Percentiles rank a stretch among this genome's conserved stretches.
These are phyloP conservation scores for Kandelia obovata DNA, from an alignment of 345 rosid genomes.

Conservation along the genomic window DNA sequence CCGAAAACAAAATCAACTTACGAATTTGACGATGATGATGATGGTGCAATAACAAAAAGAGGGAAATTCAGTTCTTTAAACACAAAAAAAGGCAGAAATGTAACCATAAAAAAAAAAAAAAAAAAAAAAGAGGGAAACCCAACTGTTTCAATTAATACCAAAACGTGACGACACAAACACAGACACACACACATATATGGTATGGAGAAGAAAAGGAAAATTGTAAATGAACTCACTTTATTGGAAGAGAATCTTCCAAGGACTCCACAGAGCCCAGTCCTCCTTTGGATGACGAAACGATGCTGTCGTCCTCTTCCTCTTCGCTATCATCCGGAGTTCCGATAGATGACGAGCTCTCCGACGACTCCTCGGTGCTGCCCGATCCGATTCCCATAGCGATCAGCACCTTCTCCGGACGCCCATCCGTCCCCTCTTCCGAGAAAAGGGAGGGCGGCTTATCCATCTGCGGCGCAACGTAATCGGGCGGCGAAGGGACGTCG, in stretches of 20 bases:
- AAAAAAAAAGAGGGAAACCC: too few species aligned
- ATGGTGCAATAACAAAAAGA: neutral
- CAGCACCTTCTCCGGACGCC: constrained; percentile 1
- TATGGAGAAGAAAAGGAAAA: too few species aligned
- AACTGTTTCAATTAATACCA: too few species aligned
- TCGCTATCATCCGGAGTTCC: constrained; percentile 51
- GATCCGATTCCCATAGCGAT: constrained; percentile 17
- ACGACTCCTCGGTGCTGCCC: constrained; percentile 22
- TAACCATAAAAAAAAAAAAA: too few species aligned
- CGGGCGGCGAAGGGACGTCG: constrained; percentile 29
- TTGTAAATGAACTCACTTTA: constrained; percentile 37
- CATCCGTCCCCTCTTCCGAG: constrained; percentile 16
- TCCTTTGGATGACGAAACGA: constrained; percentile 29
- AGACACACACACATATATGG: too few species aligned
- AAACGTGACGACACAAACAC: too few species aligned
- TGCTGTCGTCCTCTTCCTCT: constrained; percentile 23
- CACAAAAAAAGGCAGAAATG: neutral
- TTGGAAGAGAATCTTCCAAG: constrained; percentile 63
- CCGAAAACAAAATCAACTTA: too few species aligned
- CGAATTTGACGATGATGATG: neutral
- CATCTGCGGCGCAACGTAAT: constrained; percentile 4
- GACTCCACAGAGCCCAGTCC: constrained; percentile 34
- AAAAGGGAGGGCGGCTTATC: constrained; percentile 22
- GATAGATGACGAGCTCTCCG: constrained; percentile 59
- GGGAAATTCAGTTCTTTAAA: neutral